phyloP scores from a whole-genome alignment of 2,329 filamentous ascomycete species.

The Colletotrichum sp. region DNA sequence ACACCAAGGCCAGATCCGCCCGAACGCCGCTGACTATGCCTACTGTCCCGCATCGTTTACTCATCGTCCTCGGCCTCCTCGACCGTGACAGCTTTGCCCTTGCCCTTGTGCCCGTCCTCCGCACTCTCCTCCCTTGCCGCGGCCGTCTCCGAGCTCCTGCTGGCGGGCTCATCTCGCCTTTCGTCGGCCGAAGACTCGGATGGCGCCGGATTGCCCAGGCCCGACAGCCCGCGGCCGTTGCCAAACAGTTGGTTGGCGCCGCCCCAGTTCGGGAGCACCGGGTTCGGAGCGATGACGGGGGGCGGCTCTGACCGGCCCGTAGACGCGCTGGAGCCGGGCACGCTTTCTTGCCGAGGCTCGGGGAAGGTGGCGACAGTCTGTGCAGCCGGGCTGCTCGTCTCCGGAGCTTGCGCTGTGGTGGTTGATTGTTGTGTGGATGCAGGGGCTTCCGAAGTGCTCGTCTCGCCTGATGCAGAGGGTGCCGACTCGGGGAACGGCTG shows the following conservation, averaged over 20 bases:
- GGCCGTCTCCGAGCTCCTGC: not conserved
- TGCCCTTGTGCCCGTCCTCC: conserved; percentile 38
- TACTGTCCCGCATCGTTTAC: conserved; percentile 20
- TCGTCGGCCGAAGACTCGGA: conserved; percentile 9
- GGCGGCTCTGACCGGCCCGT: conserved; percentile 26
- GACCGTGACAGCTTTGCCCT: conserved; percentile 50
- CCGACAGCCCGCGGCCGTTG: conserved; percentile 25
- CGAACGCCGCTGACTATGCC: conserved; percentile 14
- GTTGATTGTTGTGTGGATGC: not conserved
- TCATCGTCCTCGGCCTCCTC: conserved; percentile 48
- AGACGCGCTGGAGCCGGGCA: not conserved
- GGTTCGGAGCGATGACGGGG: conserved; percentile 52
- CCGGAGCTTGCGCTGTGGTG: not conserved
- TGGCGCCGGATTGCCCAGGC: not conserved
- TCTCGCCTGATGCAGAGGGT: conserved; percentile 11
- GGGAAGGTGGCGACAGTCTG: not conserved
- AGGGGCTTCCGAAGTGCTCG: not conserved
- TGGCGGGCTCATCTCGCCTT: conserved; percentile 9
- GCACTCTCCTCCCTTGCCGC: conserved; percentile 4
- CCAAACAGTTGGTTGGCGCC: conserved; percentile 54
- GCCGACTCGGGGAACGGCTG: conserved; percentile 26
- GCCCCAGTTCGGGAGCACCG: conserved; percentile 56
- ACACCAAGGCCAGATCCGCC: conserved; percentile 5
- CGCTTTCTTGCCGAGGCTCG: not conserved
- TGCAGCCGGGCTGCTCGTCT: not conserved